phyloP scores from a whole-genome alignment of 495 filamentous ascomycete genomes.

The Gamarada debralockiae region DNA sequence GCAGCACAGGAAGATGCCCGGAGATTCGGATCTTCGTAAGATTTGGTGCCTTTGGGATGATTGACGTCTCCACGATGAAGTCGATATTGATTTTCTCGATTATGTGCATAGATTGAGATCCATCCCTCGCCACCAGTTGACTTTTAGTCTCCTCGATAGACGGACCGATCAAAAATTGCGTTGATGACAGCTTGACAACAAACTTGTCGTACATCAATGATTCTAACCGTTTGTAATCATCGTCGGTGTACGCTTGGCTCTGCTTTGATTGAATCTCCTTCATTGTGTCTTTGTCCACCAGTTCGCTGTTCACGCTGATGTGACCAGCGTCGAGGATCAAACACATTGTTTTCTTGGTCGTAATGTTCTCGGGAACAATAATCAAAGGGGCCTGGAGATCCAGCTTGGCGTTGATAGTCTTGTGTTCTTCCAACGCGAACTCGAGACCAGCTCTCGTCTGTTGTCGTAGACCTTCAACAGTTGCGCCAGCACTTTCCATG shows the following conservation, averaged over 20 bases:
- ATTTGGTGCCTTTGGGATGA: constrained; percentile 89
- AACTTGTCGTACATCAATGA: constrained; percentile 96
- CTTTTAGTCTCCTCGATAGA: constrained; percentile 84
- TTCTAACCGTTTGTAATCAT: constrained; percentile 83
- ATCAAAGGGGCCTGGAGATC: constrained; percentile 95
- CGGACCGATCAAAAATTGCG: constrained; percentile 93
- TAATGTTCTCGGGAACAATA: constrained; percentile 92
- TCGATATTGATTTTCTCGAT: constrained; percentile 97
- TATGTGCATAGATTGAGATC: constrained; percentile 75
- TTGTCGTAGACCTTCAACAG: constrained; percentile 88
- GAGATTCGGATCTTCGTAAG: constrained; percentile 90
- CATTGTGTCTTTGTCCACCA: constrained; percentile 86
- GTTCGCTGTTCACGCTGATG: constrained; percentile 85
- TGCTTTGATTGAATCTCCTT: constrained; percentile 89
- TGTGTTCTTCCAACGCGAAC: constrained; percentile 95
- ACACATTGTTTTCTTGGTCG: constrained; percentile 71
- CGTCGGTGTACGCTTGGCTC: constrained; percentile 78
- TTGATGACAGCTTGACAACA: constrained; percentile 83
- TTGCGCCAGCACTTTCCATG: constrained; percentile 91
- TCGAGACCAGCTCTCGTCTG: constrained; percentile 94
- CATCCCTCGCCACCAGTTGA: constrained; percentile 70
- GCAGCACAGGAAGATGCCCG: constrained; percentile 86
- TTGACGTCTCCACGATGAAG: constrained; percentile 87
- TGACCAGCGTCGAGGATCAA: constrained; percentile 96
- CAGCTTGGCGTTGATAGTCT: constrained; percentile 92